Percentiles rank a stretch among this genome's conserved stretches.
These are phyloP conservation scores for Inosperma sp. DNA, from an alignment of 768 basidiomycete species.

Conservation along the genomic window DNA sequence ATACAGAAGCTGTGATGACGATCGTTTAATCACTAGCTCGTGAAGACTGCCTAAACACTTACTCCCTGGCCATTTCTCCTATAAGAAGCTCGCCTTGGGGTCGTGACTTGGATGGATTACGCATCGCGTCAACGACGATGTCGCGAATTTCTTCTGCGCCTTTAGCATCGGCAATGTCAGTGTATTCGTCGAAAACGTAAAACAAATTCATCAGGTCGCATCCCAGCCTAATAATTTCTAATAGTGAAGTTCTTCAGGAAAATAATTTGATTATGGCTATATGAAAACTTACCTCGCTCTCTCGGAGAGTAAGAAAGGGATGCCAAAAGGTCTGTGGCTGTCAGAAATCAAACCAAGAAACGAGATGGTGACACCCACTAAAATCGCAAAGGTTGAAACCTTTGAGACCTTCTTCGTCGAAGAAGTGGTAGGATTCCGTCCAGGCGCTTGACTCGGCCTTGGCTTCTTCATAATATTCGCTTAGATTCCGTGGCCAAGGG, in stretches of 20 bases:
- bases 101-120: constrained; percentile 33
- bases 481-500: constrained; percentile 40
- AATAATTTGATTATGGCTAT: neutral
- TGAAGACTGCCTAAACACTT: constrained; percentile 13
- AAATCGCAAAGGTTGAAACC: constrained; percentile 12
- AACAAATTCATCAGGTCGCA: constrained; percentile 14
- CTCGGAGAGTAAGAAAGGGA: constrained; percentile 16
- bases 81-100: constrained; percentile 34
- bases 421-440: constrained; percentile 12
- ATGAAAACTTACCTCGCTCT: constrained; percentile 13
- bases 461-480: constrained; percentile 22
- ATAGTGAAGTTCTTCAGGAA: neutral
- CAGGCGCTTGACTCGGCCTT: constrained; percentile 11
- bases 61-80: constrained; percentile 39
- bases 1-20: too few species aligned
- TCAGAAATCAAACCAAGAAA: neutral
- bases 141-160: neutral
- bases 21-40: too few species aligned
- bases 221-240: constrained; percentile 10
- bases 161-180: constrained; percentile 3
- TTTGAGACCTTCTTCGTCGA: constrained; percentile 8
- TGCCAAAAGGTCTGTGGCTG: constrained; percentile 15
- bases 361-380: constrained; percentile 8
- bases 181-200: constrained; percentile 11
- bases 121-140: constrained; percentile 36